Evolutionary conservation across 108 stramenopile genomes (phyloP), one percentile per base, ranked within the genome.

Genomic region (Cyclotella distinguenda): DNA sequence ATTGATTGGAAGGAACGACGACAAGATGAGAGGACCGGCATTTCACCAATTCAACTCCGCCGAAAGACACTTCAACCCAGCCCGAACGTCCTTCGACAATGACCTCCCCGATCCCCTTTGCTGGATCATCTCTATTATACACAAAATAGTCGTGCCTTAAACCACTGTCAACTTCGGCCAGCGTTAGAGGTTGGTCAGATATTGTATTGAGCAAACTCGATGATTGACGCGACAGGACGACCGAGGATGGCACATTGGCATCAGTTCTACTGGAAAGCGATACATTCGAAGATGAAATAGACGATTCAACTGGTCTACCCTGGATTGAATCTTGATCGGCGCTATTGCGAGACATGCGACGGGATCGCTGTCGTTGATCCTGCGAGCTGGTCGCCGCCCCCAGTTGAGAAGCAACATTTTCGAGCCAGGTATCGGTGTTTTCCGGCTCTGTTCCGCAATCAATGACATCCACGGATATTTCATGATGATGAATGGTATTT

Each of bases 391-490:
- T 7, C 12, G 51, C 68, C 27, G 71, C 58, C 40, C 53, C 55
- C 27, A 78, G 42, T 12, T 58, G 51, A 21, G 54, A 36, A 23
- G 77, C 77, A 18, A 78, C 77, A 34, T 55, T 78, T 22, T 48
- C 64, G n/a, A 72, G 38, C 77, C 77, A 78, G n/a, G 34, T 58
- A 25, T 47, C n/a, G 12, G 61, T 35, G n/a, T 73, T 57, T 12
- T 55, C 77, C 16, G 40, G 13, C 12, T 59, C 50, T 16, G 19
- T 15, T 34, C 44, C 36, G 12, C 62, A 32, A 30, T 15, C 49
- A 6, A 36, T 32, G 26, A 52, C 54, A 7, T 31, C 50, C 11
- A 52, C 39, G 23, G 31, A n/a, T 5, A 47, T 50, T 21, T 33
- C 19, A 30, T 67, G 34, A 6, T 56, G 34, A 27, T 7, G 11